Conservation (phyloP, 1,284 basidiomycete genomes). For the Ustilago hordei region DNA sequence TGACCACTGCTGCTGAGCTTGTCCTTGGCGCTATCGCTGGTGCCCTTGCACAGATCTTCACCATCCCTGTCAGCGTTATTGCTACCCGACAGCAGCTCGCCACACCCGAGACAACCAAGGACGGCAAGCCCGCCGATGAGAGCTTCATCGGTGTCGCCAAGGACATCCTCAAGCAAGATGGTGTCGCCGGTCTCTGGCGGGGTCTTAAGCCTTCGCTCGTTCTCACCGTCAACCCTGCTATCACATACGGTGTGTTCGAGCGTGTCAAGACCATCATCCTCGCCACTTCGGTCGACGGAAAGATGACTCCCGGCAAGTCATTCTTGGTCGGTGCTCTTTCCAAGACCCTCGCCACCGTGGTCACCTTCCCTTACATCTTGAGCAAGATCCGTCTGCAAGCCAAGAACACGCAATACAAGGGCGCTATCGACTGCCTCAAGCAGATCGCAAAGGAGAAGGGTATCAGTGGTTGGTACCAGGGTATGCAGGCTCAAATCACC, state of each 20-base stretch:
- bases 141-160: constrained; percentile 80
- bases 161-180: constrained; percentile 92
- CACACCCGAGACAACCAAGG: constrained; percentile 34
- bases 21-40: constrained; percentile 91
- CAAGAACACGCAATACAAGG: constrained; percentile 73
- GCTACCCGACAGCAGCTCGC: constrained; percentile 90
- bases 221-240: constrained; percentile 92
- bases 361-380: constrained; percentile 76
- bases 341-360: constrained; percentile 89
- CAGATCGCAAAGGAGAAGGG: constrained; percentile 77
- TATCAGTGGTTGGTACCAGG: constrained; percentile 87
- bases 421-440: constrained; percentile 81
- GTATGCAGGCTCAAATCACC: constrained; percentile 89
- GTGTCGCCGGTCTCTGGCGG: constrained; percentile 90
- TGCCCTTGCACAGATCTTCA: constrained; percentile 95
- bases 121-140: constrained; percentile 70
- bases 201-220: constrained; percentile 93
- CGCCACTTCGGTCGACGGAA: constrained; percentile 74
- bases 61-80: constrained; percentile 96
- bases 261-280: constrained; percentile 76
- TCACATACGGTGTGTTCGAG: constrained; percentile 97
- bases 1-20: constrained; percentile 72
- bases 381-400: constrained; percentile 98
- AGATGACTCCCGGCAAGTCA: constrained; percentile 81
- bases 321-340: constrained; percentile 92